Conservation (phyloP, 306 rosid genomes). For the Rosa rugosa region DNA sequence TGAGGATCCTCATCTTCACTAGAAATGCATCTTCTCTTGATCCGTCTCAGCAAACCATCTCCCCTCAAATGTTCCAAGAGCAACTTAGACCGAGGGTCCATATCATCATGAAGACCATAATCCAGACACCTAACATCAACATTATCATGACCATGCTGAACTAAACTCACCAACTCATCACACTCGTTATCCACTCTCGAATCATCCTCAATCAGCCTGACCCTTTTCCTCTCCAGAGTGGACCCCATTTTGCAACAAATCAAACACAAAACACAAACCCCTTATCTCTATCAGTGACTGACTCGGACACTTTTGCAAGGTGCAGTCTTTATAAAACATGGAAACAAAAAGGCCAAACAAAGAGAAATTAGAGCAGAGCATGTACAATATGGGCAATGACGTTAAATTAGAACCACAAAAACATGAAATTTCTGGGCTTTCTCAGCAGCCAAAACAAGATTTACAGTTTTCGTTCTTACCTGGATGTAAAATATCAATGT, state of each 20-base stretch:
- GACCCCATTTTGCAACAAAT: conserved; percentile 1
- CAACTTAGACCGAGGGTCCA: conserved; percentile 31
- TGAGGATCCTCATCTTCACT: conserved; percentile 27
- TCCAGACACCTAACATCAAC: not conserved
- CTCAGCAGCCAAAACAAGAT: not conserved
- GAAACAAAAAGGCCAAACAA: not conserved
- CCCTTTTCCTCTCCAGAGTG: not conserved
- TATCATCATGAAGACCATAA: conserved; percentile 3
- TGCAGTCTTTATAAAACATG: not conserved
- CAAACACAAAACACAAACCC: not conserved
- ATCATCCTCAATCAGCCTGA: not conserved
- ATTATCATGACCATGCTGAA: not conserved
- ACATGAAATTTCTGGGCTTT: not conserved
- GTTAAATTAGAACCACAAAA: not conserved
- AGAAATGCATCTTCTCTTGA: not conserved
- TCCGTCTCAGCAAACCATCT: conserved; percentile 6
- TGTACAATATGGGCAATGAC: not conserved
- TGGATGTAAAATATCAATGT: not conserved
- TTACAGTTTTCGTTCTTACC: not conserved
- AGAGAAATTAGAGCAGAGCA: not conserved
- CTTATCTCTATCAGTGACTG: not conserved
- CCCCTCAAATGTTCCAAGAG: conserved; percentile 37
- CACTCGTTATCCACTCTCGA: not conserved
- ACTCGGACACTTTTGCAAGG: not conserved
- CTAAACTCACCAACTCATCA: not conserved